Conservation (phyloP, 139 green algal genomes). For the Volvox reticuliferus region DNA sequence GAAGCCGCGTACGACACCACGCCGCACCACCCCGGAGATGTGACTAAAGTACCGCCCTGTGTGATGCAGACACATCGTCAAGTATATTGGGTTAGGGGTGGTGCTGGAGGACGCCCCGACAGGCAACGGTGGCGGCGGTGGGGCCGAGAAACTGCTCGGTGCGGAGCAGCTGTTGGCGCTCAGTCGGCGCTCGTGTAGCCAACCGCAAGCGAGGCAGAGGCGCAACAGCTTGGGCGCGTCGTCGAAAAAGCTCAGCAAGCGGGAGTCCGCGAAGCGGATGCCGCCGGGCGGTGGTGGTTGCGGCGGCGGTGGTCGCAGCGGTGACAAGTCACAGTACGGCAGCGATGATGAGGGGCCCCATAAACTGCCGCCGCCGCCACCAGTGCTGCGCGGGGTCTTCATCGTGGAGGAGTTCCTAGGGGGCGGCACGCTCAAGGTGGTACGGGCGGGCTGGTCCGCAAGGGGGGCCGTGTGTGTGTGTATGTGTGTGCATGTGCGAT, state of each 20-base stretch:
- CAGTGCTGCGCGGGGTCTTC: neutral
- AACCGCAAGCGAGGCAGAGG: neutral
- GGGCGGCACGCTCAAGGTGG: constrained; percentile 20
- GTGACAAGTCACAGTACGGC: neutral
- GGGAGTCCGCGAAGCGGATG: neutral
- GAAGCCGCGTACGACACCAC: too few species aligned
- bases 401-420: constrained; percentile 26
- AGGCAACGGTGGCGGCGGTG: neutral
- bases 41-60: too few species aligned
- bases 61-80: neutral
- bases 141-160: neutral
- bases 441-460: neutral
- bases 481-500: too few species aligned
- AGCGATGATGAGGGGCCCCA: neutral
- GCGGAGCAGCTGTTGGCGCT: neutral
- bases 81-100: constrained; percentile 1
- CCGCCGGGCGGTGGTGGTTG: neutral
- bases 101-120: neutral
- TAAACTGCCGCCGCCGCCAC: neutral
- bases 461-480: too few species aligned
- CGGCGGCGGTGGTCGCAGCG: neutral
- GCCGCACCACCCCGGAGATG: too few species aligned
- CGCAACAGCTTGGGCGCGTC: neutral
- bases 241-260: too few species aligned
- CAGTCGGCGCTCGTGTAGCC: neutral